Base-by-base conservation (phyloP, 2,329 filamentous ascomycete genomes). In the Trichophyton schoenleinii region DNA sequence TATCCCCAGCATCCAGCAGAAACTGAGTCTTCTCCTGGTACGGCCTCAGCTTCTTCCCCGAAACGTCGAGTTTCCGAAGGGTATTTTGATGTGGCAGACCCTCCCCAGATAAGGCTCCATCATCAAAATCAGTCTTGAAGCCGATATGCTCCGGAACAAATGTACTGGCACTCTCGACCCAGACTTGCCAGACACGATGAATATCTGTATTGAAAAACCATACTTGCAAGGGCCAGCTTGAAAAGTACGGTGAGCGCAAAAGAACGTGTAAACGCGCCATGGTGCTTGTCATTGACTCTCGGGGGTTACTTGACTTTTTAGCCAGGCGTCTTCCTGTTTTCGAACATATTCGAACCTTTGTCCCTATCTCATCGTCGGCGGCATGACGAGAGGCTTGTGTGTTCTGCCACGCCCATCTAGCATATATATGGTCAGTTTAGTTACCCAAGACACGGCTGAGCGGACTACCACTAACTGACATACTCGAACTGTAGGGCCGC, bases 401-500 rank as follows among this genome's bases (percentile, higher is more conserved):
- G 70, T 97, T 91, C 66, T 89, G 89, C 80, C 95, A 87, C 44
- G 92, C 91, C 92, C 92, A 96, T 79, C 89, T 92, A 25, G n/a
- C 22, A 13, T 20, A 36, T 15, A 22, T 8, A 31, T 60, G 4
- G 20, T 63, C 36, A 62, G 64, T 49, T 38, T 8, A 9, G n/a
- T 7, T 20, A 20, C 11, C 34, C 36, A 22, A 13, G 7, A n/a
- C 8, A 58, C 41, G 41, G 11, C 13, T 25, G 7, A 41, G 13
- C 25, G 18, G n/a, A n/a, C 55, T 11, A 58, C 34, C 55, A 3
- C 25, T 38, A 28, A 34, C 22, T 22, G 60, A 78, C 84, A 71
- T 79, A 94, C 87, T 97, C 92, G 70, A 99, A 97, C 70, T 97
- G 92, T 65, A 99, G 76, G 0, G 94, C 94, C 0, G 89, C 90